Evolutionary conservation across 768 basidiomycete genomes (phyloP).

Genomic region (Suillus lakei): DNA sequence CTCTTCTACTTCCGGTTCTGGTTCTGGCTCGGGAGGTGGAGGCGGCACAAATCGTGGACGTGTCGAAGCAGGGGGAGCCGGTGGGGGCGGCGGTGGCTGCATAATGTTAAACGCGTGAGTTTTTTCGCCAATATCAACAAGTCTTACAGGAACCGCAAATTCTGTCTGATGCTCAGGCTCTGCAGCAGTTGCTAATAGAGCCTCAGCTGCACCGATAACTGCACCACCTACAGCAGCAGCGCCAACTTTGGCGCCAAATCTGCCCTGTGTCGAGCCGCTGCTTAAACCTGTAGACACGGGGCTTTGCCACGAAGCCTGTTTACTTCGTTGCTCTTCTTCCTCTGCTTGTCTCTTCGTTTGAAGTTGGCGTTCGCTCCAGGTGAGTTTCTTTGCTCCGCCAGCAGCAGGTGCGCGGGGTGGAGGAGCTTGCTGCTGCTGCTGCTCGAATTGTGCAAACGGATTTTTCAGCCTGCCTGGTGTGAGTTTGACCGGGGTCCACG

Average conservation of each 20-base stretch:
- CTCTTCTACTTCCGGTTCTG: slow-evolving; percentile 24
- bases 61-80: slow-evolving; percentile 22
- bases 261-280: slow-evolving; percentile 46
- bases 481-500: slow-evolving; percentile 87
- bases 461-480: slow-evolving; percentile 89
- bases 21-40: slow-evolving; percentile 22
- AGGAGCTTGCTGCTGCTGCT: slow-evolving; percentile 43
- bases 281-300: slow-evolving; percentile 38
- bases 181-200: slow-evolving; percentile 25
- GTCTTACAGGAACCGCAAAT: slow-evolving; percentile 32
- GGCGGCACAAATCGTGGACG: slow-evolving; percentile 25
- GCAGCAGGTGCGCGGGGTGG: slow-evolving; percentile 23
- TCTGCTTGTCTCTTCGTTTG: slow-evolving; percentile 86
- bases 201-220: slow-evolving; percentile 34
- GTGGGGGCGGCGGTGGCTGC: slow-evolving; percentile 36
- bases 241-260: slow-evolving; percentile 35
- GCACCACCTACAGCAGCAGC: slow-evolving; percentile 38
- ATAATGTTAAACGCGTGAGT: background rate
- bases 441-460: slow-evolving; percentile 70
- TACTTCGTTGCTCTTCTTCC: slow-evolving; percentile 75
- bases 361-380: slow-evolving; percentile 94
- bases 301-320: slow-evolving; percentile 52
- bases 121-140: slow-evolving; percentile 3
- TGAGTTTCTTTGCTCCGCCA: slow-evolving; percentile 71
- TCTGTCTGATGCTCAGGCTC: slow-evolving; percentile 37